Base-by-base conservation (phyloP, 441 rosid genomes). In the Croton setiger region DNA sequence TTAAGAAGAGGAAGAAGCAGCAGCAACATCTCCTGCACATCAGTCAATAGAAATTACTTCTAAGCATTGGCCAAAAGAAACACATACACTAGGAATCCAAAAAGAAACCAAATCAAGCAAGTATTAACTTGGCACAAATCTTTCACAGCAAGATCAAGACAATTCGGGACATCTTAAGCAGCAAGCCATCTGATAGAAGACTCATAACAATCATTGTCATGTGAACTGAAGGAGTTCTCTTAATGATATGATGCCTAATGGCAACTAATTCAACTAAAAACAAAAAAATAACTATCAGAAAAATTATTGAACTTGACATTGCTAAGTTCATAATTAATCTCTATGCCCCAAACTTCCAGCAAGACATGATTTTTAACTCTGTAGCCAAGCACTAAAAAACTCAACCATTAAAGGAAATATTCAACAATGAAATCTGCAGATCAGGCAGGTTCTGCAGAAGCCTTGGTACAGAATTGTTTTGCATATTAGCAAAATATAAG, bases 1-100 rank as follows among this genome's bases (percentile, higher is more conserved):
- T 92, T 94, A 70, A 94, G 98, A 84, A 92, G 93, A 67, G 99
- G 99, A 77, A 94, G 96, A 70, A 94, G 97, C 74, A 94, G 74
- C 81, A 94, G 64, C 75, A 94, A 74, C 99, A 94, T 87, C 81
- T 94, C 98, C 98, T 92, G 93, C 70, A 79, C 7, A 78, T 41
- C 23, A 67, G 55, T 14, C 54, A 71, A 62, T 31, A 3, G 5
- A 13, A 14, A 33, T 15, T 17, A 44, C 27, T 54, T 45, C 44
- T n/a, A 21, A 17, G 31, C 31, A 56, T 33, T 10, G 33, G 58
- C n/a, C 41, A 64, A n/a, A 21, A 37, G 47, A 54, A 39, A 18
- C 21, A 41, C 27, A 15, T 17, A 18, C 21, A 53, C 43, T 41
- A 39, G 10, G 49, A 45, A 27, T 3, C 43, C 7, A 27, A 70